These are phyloP conservation scores for Phoma herbarum DNA, from an alignment of 2,329 filamentous ascomycete genomes.

Conservation along the genomic window DNA sequence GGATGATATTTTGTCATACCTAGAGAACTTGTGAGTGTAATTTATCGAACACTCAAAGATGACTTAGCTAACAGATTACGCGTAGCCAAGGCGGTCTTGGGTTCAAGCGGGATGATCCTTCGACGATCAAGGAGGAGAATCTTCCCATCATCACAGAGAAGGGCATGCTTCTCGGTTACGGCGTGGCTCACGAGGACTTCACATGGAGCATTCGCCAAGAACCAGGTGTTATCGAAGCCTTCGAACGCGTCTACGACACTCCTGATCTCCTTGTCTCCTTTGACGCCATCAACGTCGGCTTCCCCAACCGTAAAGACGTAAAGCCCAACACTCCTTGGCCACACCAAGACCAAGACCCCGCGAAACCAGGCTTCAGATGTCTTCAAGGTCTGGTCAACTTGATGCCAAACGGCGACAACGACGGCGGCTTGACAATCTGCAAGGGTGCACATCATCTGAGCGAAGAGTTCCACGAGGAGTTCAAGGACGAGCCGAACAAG, in stretches of 20 bases:
- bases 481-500: constrained; percentile 8
- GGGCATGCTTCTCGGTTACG: not conserved
- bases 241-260: not conserved
- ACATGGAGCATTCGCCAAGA: not conserved
- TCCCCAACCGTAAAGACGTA: not conserved
- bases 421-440: not conserved
- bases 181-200: not conserved
- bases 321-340: not conserved
- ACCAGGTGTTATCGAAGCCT: not conserved
- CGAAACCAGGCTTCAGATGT: not conserved
- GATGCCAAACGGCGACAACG: not conserved
- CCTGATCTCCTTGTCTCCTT: not conserved
- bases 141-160: not conserved
- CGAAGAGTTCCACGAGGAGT: constrained; percentile 1
- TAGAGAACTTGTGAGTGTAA: not conserved
- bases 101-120: not conserved
- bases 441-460: not conserved
- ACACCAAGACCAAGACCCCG: not conserved
- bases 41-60: not conserved
- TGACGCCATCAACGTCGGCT: not conserved
- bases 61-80: not conserved
- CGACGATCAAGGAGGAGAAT: not conserved
- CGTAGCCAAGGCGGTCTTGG: not conserved
- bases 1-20: not conserved
- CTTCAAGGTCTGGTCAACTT: not conserved